These are phyloP conservation scores for Trichosporon sp. DNA, from an alignment of 1,284 basidiomycete genomes.

Conservation along the genomic window DNA sequence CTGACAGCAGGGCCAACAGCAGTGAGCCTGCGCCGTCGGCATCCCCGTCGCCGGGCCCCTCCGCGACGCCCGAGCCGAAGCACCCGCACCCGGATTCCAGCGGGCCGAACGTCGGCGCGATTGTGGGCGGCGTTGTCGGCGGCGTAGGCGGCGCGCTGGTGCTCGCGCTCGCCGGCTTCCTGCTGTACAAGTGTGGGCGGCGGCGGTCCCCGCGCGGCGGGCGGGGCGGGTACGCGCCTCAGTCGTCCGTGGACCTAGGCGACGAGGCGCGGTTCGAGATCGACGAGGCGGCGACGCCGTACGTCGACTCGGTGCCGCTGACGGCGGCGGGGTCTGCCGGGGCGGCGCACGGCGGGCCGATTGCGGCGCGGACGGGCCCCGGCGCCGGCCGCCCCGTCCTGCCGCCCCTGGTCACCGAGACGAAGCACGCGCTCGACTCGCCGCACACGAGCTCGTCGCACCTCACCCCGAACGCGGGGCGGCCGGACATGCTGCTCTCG, in stretches of 20 bases:
- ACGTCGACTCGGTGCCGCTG: not conserved
- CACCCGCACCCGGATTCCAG: not conserved
- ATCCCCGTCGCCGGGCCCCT: no score
- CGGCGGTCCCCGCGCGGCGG: not conserved
- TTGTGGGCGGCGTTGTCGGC: not conserved
- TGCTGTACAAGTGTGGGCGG: not conserved
- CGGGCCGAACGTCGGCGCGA: not conserved
- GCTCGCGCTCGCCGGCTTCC: not conserved
- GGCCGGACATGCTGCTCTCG: not conserved
- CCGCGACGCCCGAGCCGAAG: no score
- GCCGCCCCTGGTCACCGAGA: not conserved
- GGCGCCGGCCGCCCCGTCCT: not conserved
- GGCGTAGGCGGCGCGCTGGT: not conserved
- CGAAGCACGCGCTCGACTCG: not conserved
- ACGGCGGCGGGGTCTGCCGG: no score
- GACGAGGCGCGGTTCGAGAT: not conserved
- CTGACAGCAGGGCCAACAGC: no score
- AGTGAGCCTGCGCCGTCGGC: no score
- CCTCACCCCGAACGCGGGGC: not conserved
- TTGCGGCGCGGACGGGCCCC: no score
- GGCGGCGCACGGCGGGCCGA: no score
- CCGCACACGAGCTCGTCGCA: not conserved
- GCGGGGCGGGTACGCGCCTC: not conserved
- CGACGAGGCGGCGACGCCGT: not conserved
- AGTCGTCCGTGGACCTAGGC: not conserved